Percentiles rank a stretch among this genome's conserved stretches.
These are phyloP conservation scores for Aspergillus vadensis DNA, from an alignment of 2,329 filamentous ascomycete species.

Conservation along the genomic window DNA sequence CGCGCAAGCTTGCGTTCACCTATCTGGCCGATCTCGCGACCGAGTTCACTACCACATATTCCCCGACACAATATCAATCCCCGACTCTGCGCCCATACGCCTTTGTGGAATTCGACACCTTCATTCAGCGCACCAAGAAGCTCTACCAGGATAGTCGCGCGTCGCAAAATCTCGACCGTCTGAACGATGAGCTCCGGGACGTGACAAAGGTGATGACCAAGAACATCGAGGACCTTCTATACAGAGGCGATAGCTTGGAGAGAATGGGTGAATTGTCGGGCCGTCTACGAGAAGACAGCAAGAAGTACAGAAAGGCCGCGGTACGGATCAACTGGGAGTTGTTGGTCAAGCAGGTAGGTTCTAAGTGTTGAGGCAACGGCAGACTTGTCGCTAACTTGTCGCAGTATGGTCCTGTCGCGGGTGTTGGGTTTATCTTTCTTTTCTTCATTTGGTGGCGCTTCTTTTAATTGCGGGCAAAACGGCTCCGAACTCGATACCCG, in stretches of 20 bases:
- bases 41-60: conserved; percentile 89
- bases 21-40: conserved; percentile 90
- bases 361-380: not conserved
- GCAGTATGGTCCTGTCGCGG: conserved; percentile 85
- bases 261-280: conserved; percentile 95
- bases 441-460: conserved; percentile 92
- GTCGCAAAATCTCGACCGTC: conserved; percentile 86
- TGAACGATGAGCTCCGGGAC: conserved; percentile 96
- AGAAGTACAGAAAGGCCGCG: conserved; percentile 89
- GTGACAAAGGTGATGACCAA: conserved; percentile 99
- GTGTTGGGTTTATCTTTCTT: conserved; percentile 76
- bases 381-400: conserved; percentile 25
- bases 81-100: conserved; percentile 84
- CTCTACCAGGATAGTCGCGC: conserved; percentile 93
- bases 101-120: conserved; percentile 97
- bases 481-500: conserved; percentile 17
- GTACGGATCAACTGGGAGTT: conserved; percentile 98
- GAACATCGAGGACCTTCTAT: conserved; percentile 97
- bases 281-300: conserved; percentile 84
- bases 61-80: conserved; percentile 69
- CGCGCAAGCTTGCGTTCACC: conserved; percentile 96
- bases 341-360: conserved; percentile 76
- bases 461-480: conserved; percentile 58
- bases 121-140: conserved; percentile 88
- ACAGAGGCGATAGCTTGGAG: conserved; percentile 90